Evolutionary conservation across 1,284 basidiomycete genomes (phyloP).

Genomic region (Ustanciosporium gigantosporum): DNA sequence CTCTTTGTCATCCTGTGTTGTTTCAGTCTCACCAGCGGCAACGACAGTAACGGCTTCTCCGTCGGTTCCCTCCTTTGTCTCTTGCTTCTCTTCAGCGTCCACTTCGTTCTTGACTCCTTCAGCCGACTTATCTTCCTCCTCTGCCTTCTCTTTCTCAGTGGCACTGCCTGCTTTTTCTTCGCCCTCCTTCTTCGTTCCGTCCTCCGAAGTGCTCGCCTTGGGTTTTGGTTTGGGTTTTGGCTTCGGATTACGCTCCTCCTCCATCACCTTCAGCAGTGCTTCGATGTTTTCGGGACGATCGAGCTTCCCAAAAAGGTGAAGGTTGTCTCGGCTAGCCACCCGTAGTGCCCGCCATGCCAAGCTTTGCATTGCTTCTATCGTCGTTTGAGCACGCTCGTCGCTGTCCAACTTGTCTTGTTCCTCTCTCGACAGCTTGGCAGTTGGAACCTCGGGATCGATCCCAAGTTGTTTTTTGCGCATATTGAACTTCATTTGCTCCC

Average conservation of each 20-base stretch:
- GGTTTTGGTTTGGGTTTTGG: too few species aligned
- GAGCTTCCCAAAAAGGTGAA: constrained; percentile 42
- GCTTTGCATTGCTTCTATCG: constrained; percentile 36
- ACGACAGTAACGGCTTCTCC: background rate
- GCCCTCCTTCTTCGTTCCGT: too few species aligned
- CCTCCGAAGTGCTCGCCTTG: too few species aligned
- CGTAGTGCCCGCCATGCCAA: constrained; percentile 53
- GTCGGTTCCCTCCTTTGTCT: background rate
- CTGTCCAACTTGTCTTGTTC: constrained; percentile 16
- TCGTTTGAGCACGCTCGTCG: constrained; percentile 23
- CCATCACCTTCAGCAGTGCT: constrained; percentile 33
- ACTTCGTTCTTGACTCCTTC: too few species aligned
- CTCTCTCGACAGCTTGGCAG: constrained; percentile 20
- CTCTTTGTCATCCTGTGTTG: background rate
- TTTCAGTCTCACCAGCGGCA: background rate
- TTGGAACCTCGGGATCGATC: constrained; percentile 12
- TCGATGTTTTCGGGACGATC: constrained; percentile 38
- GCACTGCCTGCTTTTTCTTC: too few species aligned
- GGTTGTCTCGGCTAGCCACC: constrained; percentile 23
- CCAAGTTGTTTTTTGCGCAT: constrained; percentile 42
- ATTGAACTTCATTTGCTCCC: constrained; percentile 40
- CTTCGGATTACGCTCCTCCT: constrained; percentile 29
- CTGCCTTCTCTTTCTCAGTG: too few species aligned
- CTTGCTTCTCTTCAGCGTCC: background rate
- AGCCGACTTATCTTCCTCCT: background rate